phyloP scores from a whole-genome alignment of 106 monocot species.

The Platanthera guangdongensis region DNA sequence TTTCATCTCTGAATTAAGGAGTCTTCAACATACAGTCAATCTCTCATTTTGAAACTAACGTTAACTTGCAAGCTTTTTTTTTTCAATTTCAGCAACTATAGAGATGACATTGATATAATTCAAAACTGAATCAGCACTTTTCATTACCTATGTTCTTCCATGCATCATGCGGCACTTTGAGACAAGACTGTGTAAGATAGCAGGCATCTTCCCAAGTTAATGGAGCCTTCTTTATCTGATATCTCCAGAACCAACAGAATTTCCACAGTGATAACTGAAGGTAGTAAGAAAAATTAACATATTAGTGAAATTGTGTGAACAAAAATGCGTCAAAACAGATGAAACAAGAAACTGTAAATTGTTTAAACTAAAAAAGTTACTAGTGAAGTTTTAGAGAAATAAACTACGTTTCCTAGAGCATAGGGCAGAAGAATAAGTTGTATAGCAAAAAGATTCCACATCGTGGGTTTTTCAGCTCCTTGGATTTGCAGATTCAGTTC shows the following conservation, averaged over 20 bases:
- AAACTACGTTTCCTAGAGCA: conserved; percentile 67
- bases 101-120: not conserved
- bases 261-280: conserved; percentile 62
- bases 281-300: not conserved
- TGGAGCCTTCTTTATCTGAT: conserved; percentile 66
- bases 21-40: not conserved
- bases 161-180: conserved; percentile 43
- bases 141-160: conserved; percentile 75
- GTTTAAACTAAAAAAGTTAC: not conserved
- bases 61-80: not conserved
- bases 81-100: not conserved
- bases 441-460: conserved; percentile 81
- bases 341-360: not conserved
- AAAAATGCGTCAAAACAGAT: not conserved
- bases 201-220: conserved; percentile 92
- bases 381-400: not conserved
- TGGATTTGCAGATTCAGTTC: conserved; percentile 92
- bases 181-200: conserved; percentile 69
- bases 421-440: conserved; percentile 85
- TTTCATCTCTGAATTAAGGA: not conserved
- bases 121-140: not conserved
- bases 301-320: no score
- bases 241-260: conserved; percentile 84
- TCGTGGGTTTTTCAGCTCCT: conserved; percentile 78
- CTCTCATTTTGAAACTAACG: not conserved